Base-by-base conservation (phyloP, 2,329 filamentous ascomycete genomes). In the Aaosphaeria arxii region DNA sequence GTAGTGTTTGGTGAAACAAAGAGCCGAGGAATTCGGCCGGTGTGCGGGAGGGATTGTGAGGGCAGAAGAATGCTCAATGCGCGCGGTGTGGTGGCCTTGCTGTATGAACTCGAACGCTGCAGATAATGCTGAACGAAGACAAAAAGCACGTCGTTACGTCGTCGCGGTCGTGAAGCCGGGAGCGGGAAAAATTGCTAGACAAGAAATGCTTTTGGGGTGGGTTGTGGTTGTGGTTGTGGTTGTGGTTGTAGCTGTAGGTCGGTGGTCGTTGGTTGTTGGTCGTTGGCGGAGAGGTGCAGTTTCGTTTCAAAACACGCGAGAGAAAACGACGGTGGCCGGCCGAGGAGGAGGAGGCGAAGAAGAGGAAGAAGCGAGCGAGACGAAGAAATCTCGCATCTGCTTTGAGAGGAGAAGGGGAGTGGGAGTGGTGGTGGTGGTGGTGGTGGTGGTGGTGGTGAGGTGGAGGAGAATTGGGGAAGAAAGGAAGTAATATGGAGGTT, bases 111-210 rank as follows among this genome's bases (percentile, higher is more conserved):
- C 50, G 47, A 70, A 69, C 62, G 64, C 67, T 70, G 62, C 64
- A 71, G 66, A 66, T 53, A 64, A 70, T 67, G 67, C 66, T 67
- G 57, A 63, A 64, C 49, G 54, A 47, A 60, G 57, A 65, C 17
- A 66, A 40, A 67, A 66, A 61, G 59, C 61, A 64, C 61, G 64
- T 71, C 67, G 68, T 71, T 53, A 70, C 44, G 62, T 71, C 68
- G 68, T 71, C 59, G 65, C 63, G 59, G 62, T 70, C 67, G 67
- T 70, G 49, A 70, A 64, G 58, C 57, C 55, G 54, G 47, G 53
- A 24, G 17, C 17, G 17, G 17, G 51, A 54, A 45, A 41, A 32
- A 32, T 44, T 49, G 50, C 45, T 44, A 42, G 49, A 51, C 32
- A 17, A 51, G 51, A 61, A 59, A 59, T 53, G 62, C 60, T 69